Evolutionary conservation across 1,139 yeast genomes (phyloP), one percentile per base, ranked within the genome.

Genomic region (Hyphopichia fennica): DNA sequence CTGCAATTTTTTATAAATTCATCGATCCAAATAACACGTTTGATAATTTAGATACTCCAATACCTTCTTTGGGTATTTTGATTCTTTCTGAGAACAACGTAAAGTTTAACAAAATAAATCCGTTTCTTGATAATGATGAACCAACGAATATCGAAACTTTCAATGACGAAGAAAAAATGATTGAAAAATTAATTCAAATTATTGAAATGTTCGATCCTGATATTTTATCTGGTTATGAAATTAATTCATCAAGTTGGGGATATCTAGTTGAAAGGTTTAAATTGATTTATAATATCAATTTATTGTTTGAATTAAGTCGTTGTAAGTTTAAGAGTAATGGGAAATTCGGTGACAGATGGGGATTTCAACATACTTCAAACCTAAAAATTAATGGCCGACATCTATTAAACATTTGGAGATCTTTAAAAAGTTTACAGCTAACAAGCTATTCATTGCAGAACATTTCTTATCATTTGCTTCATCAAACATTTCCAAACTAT

Each of bases 161-260:
- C 44, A 65, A 64, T 1, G 60, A 66, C 15, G 97, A 91, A 54
- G 47, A 62, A 2, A 79, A 71, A 4, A 69, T 87, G 78, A 57
- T 90, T 3, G 66, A 72, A 7, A 72, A 72, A 8, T 64, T 91
- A 7, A 62, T 82, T 0, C 68, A 73, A 1, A 47, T 85, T n/a
- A 82, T 88, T 0, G 74, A 81, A 22, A 51, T 67, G 2, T 72
- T 81, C 41, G 98, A 93, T 56, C 98, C 99, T 0, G 99, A 93
- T 58, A 80, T 93, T 32, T 57, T 95, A 7, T 75, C 89, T 0
- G 98, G 98, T 0, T 93, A 78, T 58, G 99, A 93, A 55, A 75
- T 89, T 9, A 87, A 89, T 53, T 68, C 84, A 1, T 55, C 77
- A 1, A 88, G 97, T 0, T 91, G 98, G 97, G 98, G 99, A 0